Conservation (phyloP, 208 protist species). For the Leishmania amazonensis region DNA sequence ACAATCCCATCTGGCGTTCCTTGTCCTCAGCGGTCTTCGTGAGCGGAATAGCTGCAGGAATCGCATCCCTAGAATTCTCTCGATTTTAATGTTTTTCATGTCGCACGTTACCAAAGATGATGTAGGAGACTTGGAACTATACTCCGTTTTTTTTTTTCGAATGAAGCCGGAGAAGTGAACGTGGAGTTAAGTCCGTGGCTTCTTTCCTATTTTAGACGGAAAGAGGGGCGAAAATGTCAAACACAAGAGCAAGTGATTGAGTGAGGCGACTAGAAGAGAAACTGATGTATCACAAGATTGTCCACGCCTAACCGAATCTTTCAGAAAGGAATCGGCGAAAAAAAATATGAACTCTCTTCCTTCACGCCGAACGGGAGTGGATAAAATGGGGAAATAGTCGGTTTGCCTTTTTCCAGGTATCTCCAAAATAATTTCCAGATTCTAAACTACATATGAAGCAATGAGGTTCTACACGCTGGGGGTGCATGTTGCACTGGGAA, state of each 20-base stretch:
- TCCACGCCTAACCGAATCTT: background rate
- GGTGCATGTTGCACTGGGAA: background rate
- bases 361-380: background rate
- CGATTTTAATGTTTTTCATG: slow-evolving; percentile 38
- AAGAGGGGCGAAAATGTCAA: background rate
- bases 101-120: slow-evolving; percentile 10
- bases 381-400: background rate
- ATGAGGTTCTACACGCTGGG: background rate
- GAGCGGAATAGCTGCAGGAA: slow-evolving; percentile 33
- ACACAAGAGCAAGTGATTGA: background rate
- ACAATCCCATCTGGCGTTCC: slow-evolving; percentile 62
- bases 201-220: background rate
- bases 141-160: background rate
- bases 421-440: background rate
- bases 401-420: background rate
- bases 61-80: slow-evolving; percentile 44
- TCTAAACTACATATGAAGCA: background rate
- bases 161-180: background rate
- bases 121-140: slow-evolving; percentile 20
- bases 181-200: background rate
- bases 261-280: background rate
- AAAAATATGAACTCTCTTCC: background rate
- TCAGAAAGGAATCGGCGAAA: background rate
- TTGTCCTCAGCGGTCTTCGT: slow-evolving; percentile 43
- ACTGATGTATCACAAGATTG: background rate